These are phyloP conservation scores for Candida alai DNA, from an alignment of 805 yeast genomes.

Conservation along the genomic window DNA sequence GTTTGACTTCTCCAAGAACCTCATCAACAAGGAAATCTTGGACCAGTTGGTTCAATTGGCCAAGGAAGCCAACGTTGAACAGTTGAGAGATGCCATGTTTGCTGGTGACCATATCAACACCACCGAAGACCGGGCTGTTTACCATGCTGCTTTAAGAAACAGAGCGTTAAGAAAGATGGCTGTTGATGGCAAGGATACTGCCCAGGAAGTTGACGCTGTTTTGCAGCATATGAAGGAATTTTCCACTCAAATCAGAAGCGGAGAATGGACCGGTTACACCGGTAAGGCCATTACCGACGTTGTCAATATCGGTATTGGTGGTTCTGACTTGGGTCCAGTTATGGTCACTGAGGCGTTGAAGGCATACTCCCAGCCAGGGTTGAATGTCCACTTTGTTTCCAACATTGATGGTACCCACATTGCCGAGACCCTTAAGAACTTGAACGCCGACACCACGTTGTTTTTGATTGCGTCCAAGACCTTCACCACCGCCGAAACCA, in stretches of 20 bases:
- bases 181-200: conserved; percentile 87
- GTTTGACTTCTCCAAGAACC: conserved; percentile 94
- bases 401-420: conserved; percentile 98
- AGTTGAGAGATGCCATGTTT: conserved; percentile 87
- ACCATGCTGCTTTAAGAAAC: conserved; percentile 95
- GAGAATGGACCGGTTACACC: conserved; percentile 95
- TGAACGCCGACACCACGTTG: conserved; percentile 88
- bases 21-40: conserved; percentile 81
- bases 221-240: conserved; percentile 96
- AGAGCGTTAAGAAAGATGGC: conserved; percentile 77
- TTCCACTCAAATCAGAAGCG: conserved; percentile 84
- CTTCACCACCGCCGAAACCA: conserved; percentile 98
- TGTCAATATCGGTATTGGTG: conserved; percentile 98
- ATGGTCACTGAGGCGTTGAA: conserved; percentile 99
- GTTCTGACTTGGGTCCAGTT: conserved; percentile 97
- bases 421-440: conserved; percentile 78
- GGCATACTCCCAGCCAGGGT: conserved; percentile 71
- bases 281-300: conserved; percentile 91
- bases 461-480: conserved; percentile 94
- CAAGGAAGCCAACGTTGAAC: conserved; percentile 82
- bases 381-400: conserved; percentile 88
- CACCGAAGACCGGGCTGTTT: conserved; percentile 96
- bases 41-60: conserved; percentile 70
- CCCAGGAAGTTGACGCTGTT: conserved; percentile 88
- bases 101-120: conserved; percentile 90